Conservation (phyloP, 148 eudicot genomes). For the Amaranthus hypochondriacus region DNA sequence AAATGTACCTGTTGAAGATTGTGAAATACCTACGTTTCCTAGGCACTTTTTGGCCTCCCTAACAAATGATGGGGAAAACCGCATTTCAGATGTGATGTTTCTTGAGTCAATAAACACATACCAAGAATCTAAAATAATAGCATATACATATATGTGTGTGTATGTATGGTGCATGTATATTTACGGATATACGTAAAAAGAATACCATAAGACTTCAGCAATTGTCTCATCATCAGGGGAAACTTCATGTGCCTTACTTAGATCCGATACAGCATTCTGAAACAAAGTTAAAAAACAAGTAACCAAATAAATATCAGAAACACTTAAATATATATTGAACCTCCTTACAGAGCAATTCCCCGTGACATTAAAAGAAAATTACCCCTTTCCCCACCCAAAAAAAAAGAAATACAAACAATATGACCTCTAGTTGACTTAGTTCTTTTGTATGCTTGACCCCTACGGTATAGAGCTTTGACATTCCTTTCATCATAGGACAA, state of each 20-base stretch:
- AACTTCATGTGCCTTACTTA: conserved; percentile 74
- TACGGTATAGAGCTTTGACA: conserved; percentile 87
- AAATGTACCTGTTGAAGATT: conserved; percentile 49
- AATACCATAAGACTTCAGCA: conserved; percentile 75
- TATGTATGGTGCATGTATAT: too few species aligned
- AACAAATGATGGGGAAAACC: neutral
- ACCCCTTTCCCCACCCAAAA: conserved; percentile 17
- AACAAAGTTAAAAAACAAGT: conserved; percentile 6
- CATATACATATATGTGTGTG: too few species aligned
- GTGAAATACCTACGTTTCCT: conserved; percentile 37
- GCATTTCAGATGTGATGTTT: conserved; percentile 10
- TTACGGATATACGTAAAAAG: too few species aligned
- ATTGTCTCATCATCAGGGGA: conserved; percentile 93
- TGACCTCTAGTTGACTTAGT: conserved; percentile 60
- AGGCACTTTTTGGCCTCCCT: conserved; percentile 65
- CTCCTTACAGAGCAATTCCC: conserved; percentile 12
- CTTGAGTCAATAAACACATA: neutral
- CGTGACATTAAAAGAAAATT: neutral
- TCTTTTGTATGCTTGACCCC: conserved; percentile 93
- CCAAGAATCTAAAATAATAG: neutral
- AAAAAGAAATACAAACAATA: neutral
- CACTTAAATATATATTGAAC: neutral
- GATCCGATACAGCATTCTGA: conserved; percentile 79
- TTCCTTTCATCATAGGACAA: conserved; percentile 67
- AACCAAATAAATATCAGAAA: conserved; percentile 17